These are phyloP conservation scores for Eucalyptus polybractea DNA, from an alignment of 345 rosid genomes.

Conservation along the genomic window DNA sequence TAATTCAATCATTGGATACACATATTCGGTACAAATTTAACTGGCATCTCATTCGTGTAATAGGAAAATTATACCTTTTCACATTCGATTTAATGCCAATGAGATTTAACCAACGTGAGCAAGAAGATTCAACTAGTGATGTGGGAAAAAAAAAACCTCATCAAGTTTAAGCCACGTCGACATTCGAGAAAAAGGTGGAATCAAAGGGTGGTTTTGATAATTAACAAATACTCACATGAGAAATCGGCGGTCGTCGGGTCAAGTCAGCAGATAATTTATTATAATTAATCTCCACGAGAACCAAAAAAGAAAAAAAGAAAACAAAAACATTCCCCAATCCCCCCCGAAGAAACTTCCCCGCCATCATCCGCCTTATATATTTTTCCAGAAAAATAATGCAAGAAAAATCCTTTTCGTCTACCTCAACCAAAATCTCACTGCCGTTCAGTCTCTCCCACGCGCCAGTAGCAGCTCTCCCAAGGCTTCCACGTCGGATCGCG, in stretches of 20 bases:
- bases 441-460: not conserved
- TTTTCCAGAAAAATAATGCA: not conserved
- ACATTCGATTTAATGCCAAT: not conserved
- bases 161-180: not conserved
- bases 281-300: not conserved
- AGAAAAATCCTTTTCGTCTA: not conserved
- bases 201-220: not conserved
- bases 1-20: not conserved
- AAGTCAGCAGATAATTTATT: not conserved
- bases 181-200: not conserved
- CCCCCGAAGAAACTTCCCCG: not conserved
- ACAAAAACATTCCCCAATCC: not conserved
- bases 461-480: not conserved
- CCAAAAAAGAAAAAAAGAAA: not conserved
- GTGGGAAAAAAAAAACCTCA: not conserved
- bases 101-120: not conserved
- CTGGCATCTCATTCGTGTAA: not conserved
- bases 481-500: not conserved
- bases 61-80: not conserved
- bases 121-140: not conserved
- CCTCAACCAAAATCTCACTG: not conserved
- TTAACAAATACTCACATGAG: not conserved
- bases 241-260: not conserved
- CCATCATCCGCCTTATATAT: not conserved
- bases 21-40: not conserved